Conservation (phyloP, 768 basidiomycete species). For the Gyrodon lividus region DNA sequence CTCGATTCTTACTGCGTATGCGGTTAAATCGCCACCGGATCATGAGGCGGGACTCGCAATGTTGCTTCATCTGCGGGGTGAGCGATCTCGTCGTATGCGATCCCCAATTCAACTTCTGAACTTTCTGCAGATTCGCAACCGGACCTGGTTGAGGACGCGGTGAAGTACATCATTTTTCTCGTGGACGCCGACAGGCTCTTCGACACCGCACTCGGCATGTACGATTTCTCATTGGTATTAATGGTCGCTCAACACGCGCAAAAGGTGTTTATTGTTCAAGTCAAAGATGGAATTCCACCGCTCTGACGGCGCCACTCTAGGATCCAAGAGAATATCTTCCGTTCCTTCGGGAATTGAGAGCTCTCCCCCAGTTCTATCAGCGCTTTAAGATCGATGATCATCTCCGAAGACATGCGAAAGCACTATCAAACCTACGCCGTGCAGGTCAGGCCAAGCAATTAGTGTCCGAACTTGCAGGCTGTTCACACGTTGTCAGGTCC, state of each 20-base stretch:
- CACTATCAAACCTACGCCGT: conserved; percentile 68
- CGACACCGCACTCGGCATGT: conserved; percentile 97
- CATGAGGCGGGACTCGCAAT: conserved; percentile 80
- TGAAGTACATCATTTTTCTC: conserved; percentile 98
- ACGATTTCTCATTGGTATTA: conserved; percentile 93
- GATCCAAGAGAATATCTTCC: conserved; percentile 98
- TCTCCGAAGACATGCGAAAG: conserved; percentile 71
- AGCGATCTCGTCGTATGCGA: conserved; percentile 5
- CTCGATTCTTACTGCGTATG: conserved; percentile 88
- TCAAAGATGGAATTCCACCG: neutral
- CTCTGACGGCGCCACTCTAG: conserved; percentile 41
- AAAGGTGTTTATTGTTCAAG: conserved; percentile 58
- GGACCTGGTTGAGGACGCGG: conserved; percentile 87
- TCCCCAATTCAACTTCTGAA: neutral
- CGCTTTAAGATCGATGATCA: conserved; percentile 92
- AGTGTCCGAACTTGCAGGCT: neutral
- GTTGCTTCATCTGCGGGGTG: conserved; percentile 78
- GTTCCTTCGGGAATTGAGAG: conserved; percentile 87
- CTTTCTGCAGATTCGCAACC: conserved; percentile 44
- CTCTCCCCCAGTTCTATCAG: conserved; percentile 74
- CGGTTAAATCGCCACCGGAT: conserved; percentile 89
- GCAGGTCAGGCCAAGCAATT: conserved; percentile 51
- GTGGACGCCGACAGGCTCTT: conserved; percentile 90
- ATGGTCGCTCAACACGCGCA: conserved; percentile 97
- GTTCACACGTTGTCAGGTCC: conserved; percentile 44